phyloP scores from a whole-genome alignment of 306 rosid species.

The Medicago lupulina region DNA sequence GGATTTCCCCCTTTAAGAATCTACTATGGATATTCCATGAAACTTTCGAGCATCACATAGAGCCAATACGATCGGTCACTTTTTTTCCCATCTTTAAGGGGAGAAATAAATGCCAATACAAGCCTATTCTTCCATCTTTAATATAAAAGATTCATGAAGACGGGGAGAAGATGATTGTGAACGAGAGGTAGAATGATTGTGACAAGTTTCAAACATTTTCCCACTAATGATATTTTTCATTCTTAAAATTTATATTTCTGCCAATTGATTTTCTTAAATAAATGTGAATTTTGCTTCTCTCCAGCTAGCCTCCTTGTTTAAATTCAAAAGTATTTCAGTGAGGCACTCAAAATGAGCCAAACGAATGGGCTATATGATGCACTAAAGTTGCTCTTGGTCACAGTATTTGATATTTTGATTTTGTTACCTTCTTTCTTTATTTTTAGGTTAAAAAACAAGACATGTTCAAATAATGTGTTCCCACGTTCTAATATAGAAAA shows the following conservation, averaged over 20 bases:
- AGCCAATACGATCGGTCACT: not conserved
- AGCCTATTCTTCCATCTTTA: not conserved
- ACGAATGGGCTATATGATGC: not conserved
- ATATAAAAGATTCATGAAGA: not conserved
- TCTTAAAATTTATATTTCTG: not conserved
- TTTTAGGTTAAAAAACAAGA: not conserved
- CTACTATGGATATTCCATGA: slow-evolving; percentile 6
- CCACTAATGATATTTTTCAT: not conserved
- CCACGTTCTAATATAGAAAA: slow-evolving; percentile 11
- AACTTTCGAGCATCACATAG: not conserved
- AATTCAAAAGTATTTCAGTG: not conserved
- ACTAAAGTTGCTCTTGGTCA: not conserved
- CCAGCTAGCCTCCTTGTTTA: slow-evolving; percentile 11
- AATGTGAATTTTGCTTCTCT: not conserved
- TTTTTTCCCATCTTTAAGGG: not conserved
- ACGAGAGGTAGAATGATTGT: not conserved
- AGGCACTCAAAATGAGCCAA: not conserved
- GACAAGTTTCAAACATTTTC: slow-evolving; percentile 1
- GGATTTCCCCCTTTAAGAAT: not conserved
- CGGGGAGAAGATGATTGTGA: not conserved
- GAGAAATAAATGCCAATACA: not conserved
- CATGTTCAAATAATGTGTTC: slow-evolving; percentile 16
- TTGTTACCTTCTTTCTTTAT: not conserved
- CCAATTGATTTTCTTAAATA: slow-evolving; percentile 7
- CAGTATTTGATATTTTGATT: not conserved